Evolutionary conservation across 768 basidiomycete genomes (phyloP).

Genomic region (Coprinopsis cinerea): DNA sequence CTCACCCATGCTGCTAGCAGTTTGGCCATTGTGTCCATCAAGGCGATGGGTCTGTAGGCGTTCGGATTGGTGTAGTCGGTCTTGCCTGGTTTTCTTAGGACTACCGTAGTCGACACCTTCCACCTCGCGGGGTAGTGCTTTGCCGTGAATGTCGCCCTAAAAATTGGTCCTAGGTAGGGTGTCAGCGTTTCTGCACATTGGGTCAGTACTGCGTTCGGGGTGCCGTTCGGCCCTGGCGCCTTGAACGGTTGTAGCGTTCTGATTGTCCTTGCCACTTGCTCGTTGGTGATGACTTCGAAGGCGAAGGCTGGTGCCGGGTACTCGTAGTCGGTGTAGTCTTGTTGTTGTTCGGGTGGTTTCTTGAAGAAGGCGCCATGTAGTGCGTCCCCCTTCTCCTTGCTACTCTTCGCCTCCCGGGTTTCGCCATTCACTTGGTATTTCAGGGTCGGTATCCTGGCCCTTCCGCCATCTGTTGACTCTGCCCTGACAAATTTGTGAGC

Average conservation of each 20-base stretch:
- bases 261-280: constrained; percentile 13
- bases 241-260: constrained; percentile 12
- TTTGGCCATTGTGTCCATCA: constrained; percentile 16
- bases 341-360: constrained; percentile 9
- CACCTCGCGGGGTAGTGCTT: constrained; percentile 23
- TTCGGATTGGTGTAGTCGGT: constrained; percentile 25
- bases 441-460: constrained; percentile 18
- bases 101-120: constrained; percentile 22
- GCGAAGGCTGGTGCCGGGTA: constrained; percentile 8
- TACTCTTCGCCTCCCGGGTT: neutral
- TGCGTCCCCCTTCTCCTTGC: constrained; percentile 9
- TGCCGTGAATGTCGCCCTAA: constrained; percentile 22
- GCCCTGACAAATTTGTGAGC: constrained; percentile 15
- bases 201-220: constrained; percentile 18
- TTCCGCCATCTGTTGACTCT: constrained; percentile 17
- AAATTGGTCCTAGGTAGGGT: constrained; percentile 22
- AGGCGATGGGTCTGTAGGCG: constrained; percentile 29
- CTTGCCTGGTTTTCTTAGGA: constrained; percentile 28
- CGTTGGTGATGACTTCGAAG: constrained; percentile 3
- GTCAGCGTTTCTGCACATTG: constrained; percentile 18
- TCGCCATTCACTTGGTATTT: neutral
- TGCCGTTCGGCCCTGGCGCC: constrained; percentile 6
- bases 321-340: constrained; percentile 6
- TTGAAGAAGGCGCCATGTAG: constrained; percentile 16
- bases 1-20: constrained; percentile 9